Base-by-base conservation (phyloP, 108 stramenopile species). In the Thalassiosira profunda region DNA sequence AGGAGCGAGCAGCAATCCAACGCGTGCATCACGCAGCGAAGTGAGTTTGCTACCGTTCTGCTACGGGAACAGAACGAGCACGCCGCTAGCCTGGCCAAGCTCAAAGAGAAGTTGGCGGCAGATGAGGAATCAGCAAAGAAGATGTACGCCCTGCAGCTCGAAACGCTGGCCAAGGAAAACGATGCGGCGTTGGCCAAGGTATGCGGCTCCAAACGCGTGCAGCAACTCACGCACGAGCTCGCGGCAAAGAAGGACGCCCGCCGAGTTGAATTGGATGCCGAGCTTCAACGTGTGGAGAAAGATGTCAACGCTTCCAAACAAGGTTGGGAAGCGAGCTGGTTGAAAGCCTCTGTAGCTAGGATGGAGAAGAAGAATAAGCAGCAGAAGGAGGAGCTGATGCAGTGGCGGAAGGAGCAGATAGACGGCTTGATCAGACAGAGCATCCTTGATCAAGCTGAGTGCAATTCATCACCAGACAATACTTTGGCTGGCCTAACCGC, bases 51-150 rank as follows among this genome's bases (percentile, higher is more conserved):
- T 1, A 42, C 65, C 25, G 4, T 25, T 17, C 24, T 70, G 6
- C 20, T 7, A 6, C 28, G 35, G 23, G 69, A 70, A 37, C 31
- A 65, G 24, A 33, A 53, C 17, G 49, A 60, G 23, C 69, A 78
- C 26, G 57, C 53, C 12, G 0, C 48, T 5, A 45, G 57, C n/a
- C 14, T 70, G n/a, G 47, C 35, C 17, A 65, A 78, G 42, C 42
- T 78, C 10, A 78, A 70, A 53, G 57, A 53, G 0, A 41, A n/a
- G 1, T 41, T 70, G 3, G 51, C 47, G 0, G 42, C 60, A 65
- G 63, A 78, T 4, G 68, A 78, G 31, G 76, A 59, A 18, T 33
- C 56, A n/a, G 20, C 46, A 28, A 78, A 59, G 41, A 78, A 65
- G 46, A 34, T 53, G 21, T 51, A 63, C 3, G 29, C 36, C 18